Evolutionary conservation across 768 basidiomycete genomes (phyloP), one percentile per base, ranked within the genome.

Genomic region (Leccinum obscurum): DNA sequence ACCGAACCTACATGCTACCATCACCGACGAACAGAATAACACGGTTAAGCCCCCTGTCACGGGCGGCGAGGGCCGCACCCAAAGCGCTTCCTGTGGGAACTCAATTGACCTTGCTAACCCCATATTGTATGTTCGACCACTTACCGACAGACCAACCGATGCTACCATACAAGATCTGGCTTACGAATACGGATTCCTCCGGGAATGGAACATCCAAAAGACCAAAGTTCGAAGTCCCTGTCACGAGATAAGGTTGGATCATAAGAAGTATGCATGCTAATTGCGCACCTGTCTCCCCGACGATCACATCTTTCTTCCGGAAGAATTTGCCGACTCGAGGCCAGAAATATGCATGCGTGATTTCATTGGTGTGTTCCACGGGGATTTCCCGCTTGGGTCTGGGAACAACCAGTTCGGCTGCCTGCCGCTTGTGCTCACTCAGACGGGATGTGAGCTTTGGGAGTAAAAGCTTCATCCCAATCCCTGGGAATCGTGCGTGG

Each of bases 131-230:
- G 28, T 52, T 22, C 1, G 6, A 2, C 0, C 10, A 65, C 79
- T 76, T 72, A 77, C 92, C 92, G 44, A 90, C 85, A 17, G 89
- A 85, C 88, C 89, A 97, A 0, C 95, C 95, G 64, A 98, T 97
- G 60, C 88, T 89, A 54, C 95, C 95, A 88, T 91, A 97, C 6
- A 97, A 76, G 54, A 96, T 85, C 74, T 95, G 93, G 61, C 81
- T 84, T 41, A 93, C 61, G 59, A 88, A 85, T 5, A 85, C 72
- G 1, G 86, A 77, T 50, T 84, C 80, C n/a, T 84, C 79, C 0
- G 95, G 95, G 11, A 96, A 75, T 2, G 87, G 85, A 32, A 93
- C 81, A 61, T 92, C 92, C 44, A 94, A 71, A 52, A 96, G 83
- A 50, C 95, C 95, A 70, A 96, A 97, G 62, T 80, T 88, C 13